Conservation (phyloP, 2,329 filamentous ascomycete genomes). For the Neonectria faginata region DNA sequence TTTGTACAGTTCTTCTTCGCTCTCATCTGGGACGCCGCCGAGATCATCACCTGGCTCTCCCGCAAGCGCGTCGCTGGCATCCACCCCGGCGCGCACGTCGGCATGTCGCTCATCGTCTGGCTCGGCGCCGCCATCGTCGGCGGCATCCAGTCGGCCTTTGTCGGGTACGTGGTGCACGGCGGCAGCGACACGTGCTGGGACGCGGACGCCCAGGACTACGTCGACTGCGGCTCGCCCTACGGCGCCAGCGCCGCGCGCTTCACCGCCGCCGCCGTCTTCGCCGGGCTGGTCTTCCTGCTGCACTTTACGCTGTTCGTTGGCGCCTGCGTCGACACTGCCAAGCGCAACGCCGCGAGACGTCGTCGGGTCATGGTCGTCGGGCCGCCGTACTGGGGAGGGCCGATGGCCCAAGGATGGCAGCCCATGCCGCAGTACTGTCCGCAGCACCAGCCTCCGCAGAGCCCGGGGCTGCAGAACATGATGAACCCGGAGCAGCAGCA, state of each 20-base stretch:
- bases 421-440: constrained; percentile 41
- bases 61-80: constrained; percentile 52
- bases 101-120: constrained; percentile 57
- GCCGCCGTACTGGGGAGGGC: constrained; percentile 48
- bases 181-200: constrained; percentile 32
- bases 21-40: constrained; percentile 54
- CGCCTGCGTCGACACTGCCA: constrained; percentile 54
- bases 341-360: constrained; percentile 43
- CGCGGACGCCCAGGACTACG: constrained; percentile 19
- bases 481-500: background rate
- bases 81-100: constrained; percentile 59
- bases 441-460: constrained; percentile 15
- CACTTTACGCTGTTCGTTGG: constrained; percentile 56
- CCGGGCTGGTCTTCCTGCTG: constrained; percentile 43
- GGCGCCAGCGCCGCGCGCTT: constrained; percentile 25
- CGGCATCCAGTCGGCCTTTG: constrained; percentile 38
- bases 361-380: constrained; percentile 45
- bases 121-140: constrained; percentile 47
- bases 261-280: constrained; percentile 40
- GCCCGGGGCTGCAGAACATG: background rate
- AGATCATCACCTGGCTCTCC: constrained; percentile 52
- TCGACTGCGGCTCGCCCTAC: constrained; percentile 21
- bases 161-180: constrained; percentile 28
- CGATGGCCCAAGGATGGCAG: constrained; percentile 48
- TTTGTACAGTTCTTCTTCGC: constrained; percentile 49